phyloP scores from a whole-genome alignment of 2,329 filamentous ascomycete species.

The Huntiella moniliformis region DNA sequence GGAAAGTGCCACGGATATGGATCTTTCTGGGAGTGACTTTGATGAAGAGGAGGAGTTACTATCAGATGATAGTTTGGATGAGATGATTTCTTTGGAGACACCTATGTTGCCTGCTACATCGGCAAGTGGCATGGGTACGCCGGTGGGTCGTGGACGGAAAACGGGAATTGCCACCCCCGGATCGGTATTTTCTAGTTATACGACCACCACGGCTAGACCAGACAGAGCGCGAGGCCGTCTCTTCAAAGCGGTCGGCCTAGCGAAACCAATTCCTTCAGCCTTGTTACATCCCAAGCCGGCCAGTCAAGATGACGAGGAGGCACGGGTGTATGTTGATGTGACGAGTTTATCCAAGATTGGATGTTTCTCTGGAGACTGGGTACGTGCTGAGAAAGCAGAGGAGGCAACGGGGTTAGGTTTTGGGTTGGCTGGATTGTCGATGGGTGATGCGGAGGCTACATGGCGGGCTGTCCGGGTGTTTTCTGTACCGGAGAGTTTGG shows the following conservation, averaged over 20 bases:
- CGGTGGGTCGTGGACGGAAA: slow-evolving; percentile 50
- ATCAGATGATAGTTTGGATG: slow-evolving; percentile 81
- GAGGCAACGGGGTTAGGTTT: slow-evolving; percentile 52
- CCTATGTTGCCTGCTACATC: slow-evolving; percentile 61
- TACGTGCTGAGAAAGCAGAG: slow-evolving; percentile 58
- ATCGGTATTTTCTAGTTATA: slow-evolving; percentile 78
- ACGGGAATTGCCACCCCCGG: slow-evolving; percentile 62
- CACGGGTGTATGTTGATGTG: slow-evolving; percentile 79
- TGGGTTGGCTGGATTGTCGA: slow-evolving; percentile 45
- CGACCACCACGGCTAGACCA: slow-evolving; percentile 60
- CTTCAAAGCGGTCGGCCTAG: slow-evolving; percentile 66
- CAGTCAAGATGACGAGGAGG: slow-evolving; percentile 65
- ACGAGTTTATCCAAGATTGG: slow-evolving; percentile 72
- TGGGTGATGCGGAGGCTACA: slow-evolving; percentile 37
- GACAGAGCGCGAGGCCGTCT: slow-evolving; percentile 56
- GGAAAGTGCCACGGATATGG: slow-evolving; percentile 40
- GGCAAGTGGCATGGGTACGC: slow-evolving; percentile 54
- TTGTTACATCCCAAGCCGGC: slow-evolving; percentile 68
- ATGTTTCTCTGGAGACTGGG: slow-evolving; percentile 97
- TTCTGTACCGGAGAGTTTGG: slow-evolving; percentile 62
- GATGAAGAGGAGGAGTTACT: slow-evolving; percentile 58
- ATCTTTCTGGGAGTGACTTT: slow-evolving; percentile 50
- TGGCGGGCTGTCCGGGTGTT: slow-evolving; percentile 83
- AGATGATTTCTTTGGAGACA: slow-evolving; percentile 76
- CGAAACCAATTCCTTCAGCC: slow-evolving; percentile 53